Percentiles rank a stretch among this genome's conserved stretches.
phyloP scores from a whole-genome alignment of 2,329 filamentous ascomycete genomes.

The Chaetomiaceae sp. region DNA sequence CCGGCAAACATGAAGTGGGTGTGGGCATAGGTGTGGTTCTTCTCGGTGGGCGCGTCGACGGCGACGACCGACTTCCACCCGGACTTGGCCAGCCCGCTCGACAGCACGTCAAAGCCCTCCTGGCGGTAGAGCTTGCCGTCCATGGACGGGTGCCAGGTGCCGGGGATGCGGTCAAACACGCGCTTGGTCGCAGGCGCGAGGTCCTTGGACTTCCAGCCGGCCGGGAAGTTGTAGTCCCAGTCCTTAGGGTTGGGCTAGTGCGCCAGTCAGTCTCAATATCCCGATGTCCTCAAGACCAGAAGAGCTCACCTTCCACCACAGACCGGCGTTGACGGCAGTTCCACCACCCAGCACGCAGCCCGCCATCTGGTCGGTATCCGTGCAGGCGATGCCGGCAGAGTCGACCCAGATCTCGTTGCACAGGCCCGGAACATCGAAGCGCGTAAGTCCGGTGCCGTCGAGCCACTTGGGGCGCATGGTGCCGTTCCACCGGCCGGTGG shows the following conservation, averaged over 20 bases:
- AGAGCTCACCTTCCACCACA: constrained; percentile 58
- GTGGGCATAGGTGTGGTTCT: constrained; percentile 62
- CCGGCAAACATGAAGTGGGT: constrained; percentile 64
- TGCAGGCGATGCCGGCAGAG: constrained; percentile 60
- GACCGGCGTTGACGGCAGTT: constrained; percentile 61
- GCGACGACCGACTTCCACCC: constrained; percentile 62
- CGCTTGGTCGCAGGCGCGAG: constrained; percentile 55
- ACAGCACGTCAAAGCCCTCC: constrained; percentile 60
- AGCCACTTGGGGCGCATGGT: constrained; percentile 59
- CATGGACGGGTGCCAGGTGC: constrained; percentile 60
- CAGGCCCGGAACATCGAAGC: constrained; percentile 67
- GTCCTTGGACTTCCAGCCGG: constrained; percentile 64
- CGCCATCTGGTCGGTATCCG: constrained; percentile 68
- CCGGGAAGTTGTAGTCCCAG: constrained; percentile 69
- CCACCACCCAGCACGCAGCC: constrained; percentile 67
- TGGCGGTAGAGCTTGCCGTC: constrained; percentile 66
- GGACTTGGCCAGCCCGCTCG: constrained; percentile 51
- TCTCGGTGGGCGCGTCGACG: constrained; percentile 55
- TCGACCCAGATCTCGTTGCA: constrained; percentile 67
- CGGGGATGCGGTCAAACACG: constrained; percentile 66
- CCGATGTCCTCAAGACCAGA: neutral
- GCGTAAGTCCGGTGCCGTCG: constrained; percentile 56
- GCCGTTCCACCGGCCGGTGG: constrained; percentile 62
- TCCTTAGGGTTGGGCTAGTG: constrained; percentile 56
- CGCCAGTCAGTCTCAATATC: neutral